A percentile compares a stretch with the other conserved stretches of the same genome.
Conservation (phyloP, 495 filamentous ascomycete species). For the Penicillium roqueforti region DNA sequence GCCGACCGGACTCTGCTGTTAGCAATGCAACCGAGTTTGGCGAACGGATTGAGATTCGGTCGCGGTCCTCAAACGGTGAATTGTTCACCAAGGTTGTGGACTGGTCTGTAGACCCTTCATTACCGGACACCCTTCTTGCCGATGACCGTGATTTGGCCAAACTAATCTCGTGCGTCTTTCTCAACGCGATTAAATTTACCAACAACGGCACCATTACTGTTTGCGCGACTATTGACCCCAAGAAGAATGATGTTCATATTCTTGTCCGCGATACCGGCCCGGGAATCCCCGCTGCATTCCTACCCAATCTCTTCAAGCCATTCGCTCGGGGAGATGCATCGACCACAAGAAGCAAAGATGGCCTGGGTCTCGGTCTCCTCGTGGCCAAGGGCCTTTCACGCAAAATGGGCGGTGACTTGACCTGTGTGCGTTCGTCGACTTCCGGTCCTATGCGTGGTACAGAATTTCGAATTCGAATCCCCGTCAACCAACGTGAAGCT, state of each 20-base stretch:
- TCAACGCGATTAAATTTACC: slow-evolving; percentile 81
- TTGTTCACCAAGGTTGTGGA: slow-evolving; percentile 58
- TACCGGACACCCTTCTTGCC: slow-evolving; percentile 64
- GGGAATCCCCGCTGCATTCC: slow-evolving; percentile 66
- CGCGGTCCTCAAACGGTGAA: slow-evolving; percentile 55
- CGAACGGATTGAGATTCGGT: slow-evolving; percentile 63
- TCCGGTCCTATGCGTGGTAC: slow-evolving; percentile 62
- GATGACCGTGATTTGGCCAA: slow-evolving; percentile 73
- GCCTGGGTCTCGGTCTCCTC: slow-evolving; percentile 68
- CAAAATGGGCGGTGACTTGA: slow-evolving; percentile 71
- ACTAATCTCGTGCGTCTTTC: slow-evolving; percentile 66
- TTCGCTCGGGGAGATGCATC: slow-evolving; percentile 72
- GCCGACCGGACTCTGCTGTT: slow-evolving; percentile 64
- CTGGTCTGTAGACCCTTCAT: slow-evolving; percentile 59
- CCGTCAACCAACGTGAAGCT: slow-evolving; percentile 50
- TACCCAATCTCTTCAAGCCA: slow-evolving; percentile 69
- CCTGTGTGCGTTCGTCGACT: slow-evolving; percentile 64
- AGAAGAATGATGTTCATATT: slow-evolving; percentile 54
- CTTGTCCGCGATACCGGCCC: slow-evolving; percentile 65
- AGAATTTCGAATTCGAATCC: slow-evolving; percentile 72
- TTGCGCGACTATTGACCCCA: slow-evolving; percentile 47
- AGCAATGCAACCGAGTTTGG: slow-evolving; percentile 57
- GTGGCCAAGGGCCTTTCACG: slow-evolving; percentile 73
- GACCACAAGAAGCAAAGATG: slow-evolving; percentile 66
- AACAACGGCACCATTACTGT: slow-evolving; percentile 63